phyloP scores from a whole-genome alignment of 1,284 basidiomycete species.

The Amylostereum areolatum region DNA sequence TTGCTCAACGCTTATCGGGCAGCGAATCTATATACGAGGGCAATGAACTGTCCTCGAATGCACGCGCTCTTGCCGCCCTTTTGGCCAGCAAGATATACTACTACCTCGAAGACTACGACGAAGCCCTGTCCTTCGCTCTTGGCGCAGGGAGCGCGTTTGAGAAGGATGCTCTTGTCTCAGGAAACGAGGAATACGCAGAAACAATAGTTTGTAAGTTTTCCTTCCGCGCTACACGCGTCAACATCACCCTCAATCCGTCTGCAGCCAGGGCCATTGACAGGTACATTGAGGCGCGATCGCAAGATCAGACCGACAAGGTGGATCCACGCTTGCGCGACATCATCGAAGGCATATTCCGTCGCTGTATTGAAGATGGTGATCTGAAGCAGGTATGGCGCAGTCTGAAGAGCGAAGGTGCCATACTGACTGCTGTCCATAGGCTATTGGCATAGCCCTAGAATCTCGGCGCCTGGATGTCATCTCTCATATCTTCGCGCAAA shows the following conservation, averaged over 20 bases:
- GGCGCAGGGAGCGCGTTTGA: slow-evolving; percentile 86
- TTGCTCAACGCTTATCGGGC: slow-evolving; percentile 8
- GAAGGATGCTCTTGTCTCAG: slow-evolving; percentile 55
- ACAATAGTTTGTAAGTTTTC: slow-evolving; percentile 82
- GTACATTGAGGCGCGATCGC: slow-evolving; percentile 64
- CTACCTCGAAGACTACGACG: slow-evolving; percentile 89
- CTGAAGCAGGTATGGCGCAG: slow-evolving; percentile 68
- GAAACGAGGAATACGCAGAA: slow-evolving; percentile 84
- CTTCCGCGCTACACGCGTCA: not conserved
- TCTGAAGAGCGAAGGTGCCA: too few species aligned
- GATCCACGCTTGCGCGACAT: slow-evolving; percentile 76
- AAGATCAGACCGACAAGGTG: slow-evolving; percentile 50
- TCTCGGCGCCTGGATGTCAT: slow-evolving; percentile 84
- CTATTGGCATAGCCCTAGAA: slow-evolving; percentile 91
- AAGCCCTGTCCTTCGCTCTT: slow-evolving; percentile 89
- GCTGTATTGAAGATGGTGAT: slow-evolving; percentile 82
- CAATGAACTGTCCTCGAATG: slow-evolving; percentile 63
- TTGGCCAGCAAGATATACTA: slow-evolving; percentile 95
- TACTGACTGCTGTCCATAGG: slow-evolving; percentile 38
- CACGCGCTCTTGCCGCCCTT: slow-evolving; percentile 78
- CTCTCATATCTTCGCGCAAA: slow-evolving; percentile 66
- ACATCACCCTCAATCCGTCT: slow-evolving; percentile 3
- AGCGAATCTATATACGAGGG: slow-evolving; percentile 90
- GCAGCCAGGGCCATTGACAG: slow-evolving; percentile 91
- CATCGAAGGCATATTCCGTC: slow-evolving; percentile 82